Conservation (phyloP, 306 rosid species). For the Pueraria montana region DNA sequence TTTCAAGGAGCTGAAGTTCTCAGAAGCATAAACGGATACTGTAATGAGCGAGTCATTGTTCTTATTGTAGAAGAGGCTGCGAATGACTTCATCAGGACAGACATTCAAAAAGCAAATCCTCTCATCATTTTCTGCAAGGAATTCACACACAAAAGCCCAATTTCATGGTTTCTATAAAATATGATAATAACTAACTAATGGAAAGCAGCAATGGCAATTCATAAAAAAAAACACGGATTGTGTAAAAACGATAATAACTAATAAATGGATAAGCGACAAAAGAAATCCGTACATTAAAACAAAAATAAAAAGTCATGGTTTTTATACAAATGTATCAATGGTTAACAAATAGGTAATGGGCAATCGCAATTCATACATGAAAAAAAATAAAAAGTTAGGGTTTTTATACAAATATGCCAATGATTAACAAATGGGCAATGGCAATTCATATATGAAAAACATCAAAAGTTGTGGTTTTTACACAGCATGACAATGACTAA, state of each 20-base stretch:
- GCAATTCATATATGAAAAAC: background rate
- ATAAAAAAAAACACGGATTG: background rate
- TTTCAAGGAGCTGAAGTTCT: conserved; percentile 92
- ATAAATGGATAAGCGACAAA: background rate
- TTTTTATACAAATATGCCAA: background rate
- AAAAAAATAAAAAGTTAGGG: background rate
- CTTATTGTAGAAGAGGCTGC: conserved; percentile 91
- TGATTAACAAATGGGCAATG: conserved; percentile 8
- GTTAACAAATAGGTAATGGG: conserved; percentile 5
- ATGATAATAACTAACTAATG: background rate
- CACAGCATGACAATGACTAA: background rate
- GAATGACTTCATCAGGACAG: conserved; percentile 88
- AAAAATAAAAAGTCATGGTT: background rate
- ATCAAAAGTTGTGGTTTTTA: background rate
- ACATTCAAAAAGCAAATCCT: conserved; percentile 91
- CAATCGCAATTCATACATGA: conserved; percentile 11
- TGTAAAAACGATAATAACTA: background rate
- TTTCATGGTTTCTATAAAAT: background rate
- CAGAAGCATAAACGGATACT: conserved; percentile 94
- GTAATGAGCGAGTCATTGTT: conserved; percentile 94
- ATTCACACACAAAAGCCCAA: conserved; percentile 4
- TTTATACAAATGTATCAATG: background rate
- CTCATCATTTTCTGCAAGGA: conserved; percentile 78
- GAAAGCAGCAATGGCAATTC: background rate
- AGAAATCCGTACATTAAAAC: background rate